Evolutionary conservation across 495 filamentous ascomycete species (phyloP), one percentile per base, ranked within the genome.

Genomic region (Tuber calosporum): DNA sequence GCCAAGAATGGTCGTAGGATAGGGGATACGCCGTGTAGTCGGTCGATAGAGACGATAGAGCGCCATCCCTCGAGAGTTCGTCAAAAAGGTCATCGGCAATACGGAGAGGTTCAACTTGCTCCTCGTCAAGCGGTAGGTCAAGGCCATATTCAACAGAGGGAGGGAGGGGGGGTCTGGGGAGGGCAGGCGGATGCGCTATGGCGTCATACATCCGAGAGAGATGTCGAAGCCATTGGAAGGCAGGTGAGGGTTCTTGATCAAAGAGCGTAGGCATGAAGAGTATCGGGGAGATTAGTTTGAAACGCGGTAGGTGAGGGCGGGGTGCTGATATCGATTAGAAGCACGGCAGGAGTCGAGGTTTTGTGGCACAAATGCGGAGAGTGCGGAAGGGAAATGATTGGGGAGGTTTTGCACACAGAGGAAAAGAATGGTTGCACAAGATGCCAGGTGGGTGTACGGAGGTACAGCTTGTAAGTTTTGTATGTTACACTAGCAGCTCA

Each of bases 1-100:
- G 37, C 95, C 95, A 98, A 15, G 97, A 87, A 83, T 96, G 92
- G 74, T 93, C 90, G 13, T 62, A 17, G 1, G 4, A 88, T 86
- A 26, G 88, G 88, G 58, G 86, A 87, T 1, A 85, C 89, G 0
- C 87, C 86, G 36, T 89, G 88, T 62, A 91, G 86, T 15, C 90
- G 81, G 69, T 85, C 85, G 68, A 84, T 83, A 76, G 74, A 74
- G 48, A 71, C 68, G 36, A 68, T 72, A 15, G 80, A 73, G n/a
- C 42, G 22, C 22, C 66, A 73, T 19, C 41, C 66, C 34, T 67
- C 40, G 8, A 73, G 26, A 39, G 41, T n/a, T 72, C 70, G 39
- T 81, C 79, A 26, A 78, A 81, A 66, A 81, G 69, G 30, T 77
- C 74, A 38, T 81, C 80, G 11, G 70, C 77, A 68, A 73, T 75